Evolutionary conservation across 1,139 yeast genomes (phyloP).

Genomic region (Ogataea hybrid): DNA sequence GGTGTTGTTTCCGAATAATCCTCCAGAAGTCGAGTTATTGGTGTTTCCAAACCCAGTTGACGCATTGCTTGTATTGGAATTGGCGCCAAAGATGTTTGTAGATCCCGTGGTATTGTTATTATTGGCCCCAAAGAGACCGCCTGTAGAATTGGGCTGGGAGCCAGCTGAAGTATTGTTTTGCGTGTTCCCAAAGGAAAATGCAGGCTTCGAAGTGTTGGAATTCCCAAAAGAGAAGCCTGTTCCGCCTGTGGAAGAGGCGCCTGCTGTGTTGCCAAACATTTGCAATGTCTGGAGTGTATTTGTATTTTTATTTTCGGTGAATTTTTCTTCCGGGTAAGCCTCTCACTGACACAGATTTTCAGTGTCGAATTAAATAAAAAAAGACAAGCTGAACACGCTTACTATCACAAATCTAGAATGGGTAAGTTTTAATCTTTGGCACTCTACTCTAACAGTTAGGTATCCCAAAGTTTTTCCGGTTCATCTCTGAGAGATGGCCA

Average conservation of each 20-base stretch:
- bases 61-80: not conserved
- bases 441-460: conserved; percentile 46
- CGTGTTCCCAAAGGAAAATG: conserved; percentile 7
- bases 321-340: conserved; percentile 9
- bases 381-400: conserved; percentile 4
- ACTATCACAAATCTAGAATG: conserved; percentile 8
- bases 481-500: conserved; percentile 99
- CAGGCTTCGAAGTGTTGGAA: conserved; percentile 2
- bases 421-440: conserved; percentile 8
- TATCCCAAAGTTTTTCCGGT: conserved; percentile 94
- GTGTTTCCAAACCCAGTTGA: conserved; percentile 3
- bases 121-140: conserved; percentile 9
- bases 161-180: conserved; percentile 8
- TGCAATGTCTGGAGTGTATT: not conserved
- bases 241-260: conserved; percentile 11
- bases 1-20: conserved; percentile 3
- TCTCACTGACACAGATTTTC: conserved; percentile 6
- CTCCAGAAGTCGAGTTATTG: conserved; percentile 1
- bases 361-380: not conserved
- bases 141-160: conserved; percentile 1
- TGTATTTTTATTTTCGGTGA: conserved; percentile 1
- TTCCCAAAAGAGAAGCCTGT: conserved; percentile 13
- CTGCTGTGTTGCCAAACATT: conserved; percentile 9
- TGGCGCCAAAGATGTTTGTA: conserved; percentile 2
- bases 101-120: conserved; percentile 1